Evolutionary conservation across 2,329 filamentous ascomycete genomes (phyloP).

Genomic region (Pleoardoris graminearum): DNA sequence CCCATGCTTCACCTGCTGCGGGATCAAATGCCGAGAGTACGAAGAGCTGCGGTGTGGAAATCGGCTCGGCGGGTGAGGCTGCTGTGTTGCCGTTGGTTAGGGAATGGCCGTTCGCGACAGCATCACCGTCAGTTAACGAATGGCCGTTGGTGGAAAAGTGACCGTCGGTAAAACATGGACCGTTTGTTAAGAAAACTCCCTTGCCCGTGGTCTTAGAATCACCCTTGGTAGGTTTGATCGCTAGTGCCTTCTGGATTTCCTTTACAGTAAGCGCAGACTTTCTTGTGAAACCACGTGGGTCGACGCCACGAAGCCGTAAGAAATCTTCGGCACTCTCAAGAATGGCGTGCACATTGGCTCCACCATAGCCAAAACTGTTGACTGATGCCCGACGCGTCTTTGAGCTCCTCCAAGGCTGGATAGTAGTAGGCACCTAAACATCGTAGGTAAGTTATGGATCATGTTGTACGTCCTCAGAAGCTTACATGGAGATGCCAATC

Average conservation of each 20-base stretch:
- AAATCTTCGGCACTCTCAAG: neutral
- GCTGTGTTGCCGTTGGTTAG: no score
- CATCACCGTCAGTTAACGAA: no score
- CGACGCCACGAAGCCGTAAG: neutral
- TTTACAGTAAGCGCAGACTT: neutral
- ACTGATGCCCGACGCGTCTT: neutral
- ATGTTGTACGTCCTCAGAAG: no score
- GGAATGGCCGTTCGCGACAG: no score
- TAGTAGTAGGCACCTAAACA: neutral
- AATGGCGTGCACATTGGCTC: constrained; percentile 5
- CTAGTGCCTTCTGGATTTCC: neutral
- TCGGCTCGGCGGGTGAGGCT: no score
- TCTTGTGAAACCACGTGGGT: neutral
- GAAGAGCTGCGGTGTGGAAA: no score
- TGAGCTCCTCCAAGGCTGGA: neutral
- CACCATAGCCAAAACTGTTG: constrained; percentile 15
- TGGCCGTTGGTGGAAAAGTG: no score
- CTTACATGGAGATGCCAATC: constrained; percentile 16
- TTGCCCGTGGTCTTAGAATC: no score
- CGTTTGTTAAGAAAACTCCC: no score
- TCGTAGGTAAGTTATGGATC: neutral
- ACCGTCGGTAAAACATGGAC: no score
- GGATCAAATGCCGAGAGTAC: no score
- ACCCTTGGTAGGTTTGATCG: no score
- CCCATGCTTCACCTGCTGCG: neutral